phyloP scores from a whole-genome alignment of 768 basidiomycete species.

The Multifurca ochricompacta region DNA sequence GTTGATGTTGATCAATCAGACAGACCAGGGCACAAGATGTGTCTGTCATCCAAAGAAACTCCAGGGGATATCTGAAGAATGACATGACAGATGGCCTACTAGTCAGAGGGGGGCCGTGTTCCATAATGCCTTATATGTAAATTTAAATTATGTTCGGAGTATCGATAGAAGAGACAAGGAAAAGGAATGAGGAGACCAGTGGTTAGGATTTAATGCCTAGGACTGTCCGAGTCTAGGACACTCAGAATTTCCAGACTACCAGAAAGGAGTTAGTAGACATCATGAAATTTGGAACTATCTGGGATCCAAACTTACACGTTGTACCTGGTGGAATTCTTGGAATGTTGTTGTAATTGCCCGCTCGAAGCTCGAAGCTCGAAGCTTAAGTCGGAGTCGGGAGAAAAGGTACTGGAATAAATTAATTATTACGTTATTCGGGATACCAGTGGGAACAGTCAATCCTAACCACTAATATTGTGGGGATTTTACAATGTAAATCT shows the following conservation, averaged over 20 bases:
- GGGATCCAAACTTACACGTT: neutral
- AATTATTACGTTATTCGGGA: no score
- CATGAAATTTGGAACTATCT: neutral
- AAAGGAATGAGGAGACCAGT: neutral
- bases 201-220: neutral
- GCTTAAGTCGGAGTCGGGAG: no score
- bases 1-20: neutral
- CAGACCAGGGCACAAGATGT: neutral
- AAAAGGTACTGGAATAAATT: no score
- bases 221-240: no score
- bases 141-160: neutral
- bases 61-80: neutral
- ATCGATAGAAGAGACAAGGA: neutral
- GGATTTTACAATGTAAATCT: no score
- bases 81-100: neutral
- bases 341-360: no score
- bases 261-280: neutral
- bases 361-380: no score
- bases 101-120: neutral
- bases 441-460: no score
- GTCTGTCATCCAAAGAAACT: neutral
- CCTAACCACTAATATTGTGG: no score
- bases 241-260: neutral
- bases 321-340: no score
- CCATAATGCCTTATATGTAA: constrained; percentile 1